These are phyloP conservation scores for Botrytis squamosa DNA, from an alignment of 2,329 filamentous ascomycete species.

Conservation along the genomic window DNA sequence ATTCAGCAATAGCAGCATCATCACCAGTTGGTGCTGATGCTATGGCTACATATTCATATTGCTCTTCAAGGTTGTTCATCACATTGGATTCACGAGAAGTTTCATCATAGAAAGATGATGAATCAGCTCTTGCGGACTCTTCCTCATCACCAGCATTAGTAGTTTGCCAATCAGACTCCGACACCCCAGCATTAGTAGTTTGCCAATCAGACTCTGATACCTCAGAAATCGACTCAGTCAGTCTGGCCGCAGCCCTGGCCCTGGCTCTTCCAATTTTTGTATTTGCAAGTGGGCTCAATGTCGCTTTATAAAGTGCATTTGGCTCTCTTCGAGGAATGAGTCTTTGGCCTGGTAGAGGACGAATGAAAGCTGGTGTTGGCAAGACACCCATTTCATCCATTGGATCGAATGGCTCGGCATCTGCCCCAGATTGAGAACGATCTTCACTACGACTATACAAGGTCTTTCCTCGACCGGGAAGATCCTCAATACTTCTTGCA, in stretches of 20 bases:
- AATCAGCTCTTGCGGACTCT: background rate
- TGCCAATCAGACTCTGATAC: conserved; percentile 11
- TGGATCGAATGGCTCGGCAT: background rate
- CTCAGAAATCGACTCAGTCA: conserved; percentile 6
- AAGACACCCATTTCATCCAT: background rate
- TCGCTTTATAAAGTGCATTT: background rate
- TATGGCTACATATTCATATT: conserved; percentile 22
- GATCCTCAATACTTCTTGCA: background rate
- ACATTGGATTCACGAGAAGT: background rate
- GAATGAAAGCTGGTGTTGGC: conserved; percentile 13
- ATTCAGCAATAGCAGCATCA: conserved; percentile 1
- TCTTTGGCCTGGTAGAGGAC: conserved; percentile 8
- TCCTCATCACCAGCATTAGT: background rate
- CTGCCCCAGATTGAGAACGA: background rate
- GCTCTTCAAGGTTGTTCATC: conserved; percentile 9
- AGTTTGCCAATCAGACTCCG: conserved; percentile 15
- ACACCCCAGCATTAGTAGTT: background rate
- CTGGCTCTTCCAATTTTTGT: conserved; percentile 11
- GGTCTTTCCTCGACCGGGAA: background rate
- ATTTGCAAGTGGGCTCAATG: background rate
- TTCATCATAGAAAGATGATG: conserved; percentile 1
- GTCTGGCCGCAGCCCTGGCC: background rate
- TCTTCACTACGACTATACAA: conserved; percentile 12
- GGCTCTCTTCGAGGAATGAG: conserved; percentile 12
- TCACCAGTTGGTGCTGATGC: conserved; percentile 15